Percentiles rank a stretch among this genome's conserved stretches.
Conservation (phyloP, 305 asterid species). For the Solanum hybrid region DNA sequence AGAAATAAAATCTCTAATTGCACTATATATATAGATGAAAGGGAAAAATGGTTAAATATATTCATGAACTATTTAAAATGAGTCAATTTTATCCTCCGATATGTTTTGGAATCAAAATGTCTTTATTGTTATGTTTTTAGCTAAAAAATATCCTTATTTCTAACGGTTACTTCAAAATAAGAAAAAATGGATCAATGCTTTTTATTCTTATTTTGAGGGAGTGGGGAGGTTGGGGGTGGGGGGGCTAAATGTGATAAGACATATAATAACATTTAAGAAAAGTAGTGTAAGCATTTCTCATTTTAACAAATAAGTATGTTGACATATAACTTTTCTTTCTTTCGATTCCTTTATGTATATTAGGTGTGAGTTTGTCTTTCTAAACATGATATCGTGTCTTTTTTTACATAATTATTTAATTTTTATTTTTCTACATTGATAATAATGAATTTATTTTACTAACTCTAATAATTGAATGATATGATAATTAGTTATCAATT, state of each 20-base stretch:
- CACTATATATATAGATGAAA: neutral
- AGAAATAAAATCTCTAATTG: neutral
- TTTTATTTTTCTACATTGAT: neutral
- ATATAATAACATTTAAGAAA: too few relatives aligned
- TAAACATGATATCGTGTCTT: neutral
- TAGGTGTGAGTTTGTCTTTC: neutral
- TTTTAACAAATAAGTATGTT: too few relatives aligned
- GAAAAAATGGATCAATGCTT: too few relatives aligned
- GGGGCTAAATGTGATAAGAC: neutral
- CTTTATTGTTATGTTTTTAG: too few relatives aligned
- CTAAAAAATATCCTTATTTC: neutral
- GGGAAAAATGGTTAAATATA: neutral
- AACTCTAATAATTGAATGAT: neutral
- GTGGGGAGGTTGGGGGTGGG: neutral
- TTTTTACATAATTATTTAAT: too few relatives aligned
- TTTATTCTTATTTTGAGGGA: neutral
- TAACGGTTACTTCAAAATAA: too few relatives aligned
- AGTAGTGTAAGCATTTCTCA: too few relatives aligned
- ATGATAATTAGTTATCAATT: neutral
- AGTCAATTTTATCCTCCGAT: neutral
- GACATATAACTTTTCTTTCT: too few relatives aligned
- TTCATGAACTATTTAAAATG: neutral
- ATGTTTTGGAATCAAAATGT: neutral
- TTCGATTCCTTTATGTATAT: too few relatives aligned
- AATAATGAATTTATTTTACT: too few relatives aligned